Conservation (phyloP, 257 asterid species). For the Scutellaria galericulata region DNA sequence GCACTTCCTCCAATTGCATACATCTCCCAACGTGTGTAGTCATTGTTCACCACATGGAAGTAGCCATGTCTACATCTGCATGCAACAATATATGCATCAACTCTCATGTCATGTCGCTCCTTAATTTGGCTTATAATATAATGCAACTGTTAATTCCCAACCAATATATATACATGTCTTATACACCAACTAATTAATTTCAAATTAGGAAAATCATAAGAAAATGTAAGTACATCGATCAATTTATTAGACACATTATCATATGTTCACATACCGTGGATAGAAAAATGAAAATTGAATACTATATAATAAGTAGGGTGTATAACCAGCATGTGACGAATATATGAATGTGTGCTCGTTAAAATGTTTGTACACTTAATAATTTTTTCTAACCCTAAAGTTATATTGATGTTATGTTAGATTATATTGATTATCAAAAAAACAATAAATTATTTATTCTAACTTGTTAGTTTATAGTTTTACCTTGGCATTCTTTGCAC, state of each 20-base stretch:
- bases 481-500: constrained; percentile 77
- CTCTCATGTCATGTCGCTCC: background rate
- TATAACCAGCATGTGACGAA: no score
- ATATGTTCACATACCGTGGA: no score
- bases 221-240: no score
- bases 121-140: background rate
- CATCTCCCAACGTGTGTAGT: constrained; percentile 66
- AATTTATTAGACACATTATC: no score
- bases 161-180: no score
- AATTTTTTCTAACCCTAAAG: background rate
- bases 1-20: constrained; percentile 67
- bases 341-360: no score
- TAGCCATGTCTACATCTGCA: constrained; percentile 60
- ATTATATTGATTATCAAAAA: no score
- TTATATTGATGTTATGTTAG: background rate
- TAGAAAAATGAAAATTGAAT: no score
- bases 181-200: no score
- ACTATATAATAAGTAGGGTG: no score
- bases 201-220: no score
- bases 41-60: constrained; percentile 64
- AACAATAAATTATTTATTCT: background rate
- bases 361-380: no score
- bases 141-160: background rate
- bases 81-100: background rate
- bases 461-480: background rate